phyloP scores from a whole-genome alignment of 108 stramenopile genomes.

The Aurantiochytrium sp. region DNA sequence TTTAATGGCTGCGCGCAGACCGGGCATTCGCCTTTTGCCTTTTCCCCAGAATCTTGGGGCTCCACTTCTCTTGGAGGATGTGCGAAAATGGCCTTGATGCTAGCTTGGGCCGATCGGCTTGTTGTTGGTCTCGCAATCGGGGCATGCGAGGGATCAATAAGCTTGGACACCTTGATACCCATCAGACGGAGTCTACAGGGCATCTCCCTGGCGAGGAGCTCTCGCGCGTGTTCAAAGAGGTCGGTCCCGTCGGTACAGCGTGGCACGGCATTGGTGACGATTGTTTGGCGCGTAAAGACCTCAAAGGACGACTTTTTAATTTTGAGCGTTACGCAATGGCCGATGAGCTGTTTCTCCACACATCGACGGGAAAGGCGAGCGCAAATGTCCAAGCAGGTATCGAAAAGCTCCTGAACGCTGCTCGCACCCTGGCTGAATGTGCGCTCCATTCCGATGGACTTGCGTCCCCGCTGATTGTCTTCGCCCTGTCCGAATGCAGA shows the following conservation, averaged over 20 bases:
- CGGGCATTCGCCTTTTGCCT: too few species aligned
- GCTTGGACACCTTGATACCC: constrained; percentile 12
- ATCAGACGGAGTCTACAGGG: constrained; percentile 5
- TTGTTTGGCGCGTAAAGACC: background rate
- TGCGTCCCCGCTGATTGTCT: background rate
- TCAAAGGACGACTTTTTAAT: background rate
- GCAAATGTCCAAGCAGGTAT: background rate
- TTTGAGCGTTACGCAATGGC: constrained; percentile 16
- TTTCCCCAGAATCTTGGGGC: too few species aligned
- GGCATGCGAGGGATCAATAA: background rate
- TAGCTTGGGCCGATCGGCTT: too few species aligned
- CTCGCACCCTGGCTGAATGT: background rate
- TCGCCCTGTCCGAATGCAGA: background rate
- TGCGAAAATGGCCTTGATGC: too few species aligned
- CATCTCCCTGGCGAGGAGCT: constrained; percentile 1
- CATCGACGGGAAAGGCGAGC: background rate
- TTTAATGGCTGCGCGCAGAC: too few species aligned
- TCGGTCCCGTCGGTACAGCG: background rate
- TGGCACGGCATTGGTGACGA: background rate
- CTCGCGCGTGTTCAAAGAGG: background rate
- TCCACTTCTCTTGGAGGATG: too few species aligned
- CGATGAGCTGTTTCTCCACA: background rate
- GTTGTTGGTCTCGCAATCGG: too few species aligned
- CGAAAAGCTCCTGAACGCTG: background rate
- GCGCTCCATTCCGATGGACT: background rate